phyloP scores from a whole-genome alignment of 495 filamentous ascomycete genomes.

The Penicillium paxilli region DNA sequence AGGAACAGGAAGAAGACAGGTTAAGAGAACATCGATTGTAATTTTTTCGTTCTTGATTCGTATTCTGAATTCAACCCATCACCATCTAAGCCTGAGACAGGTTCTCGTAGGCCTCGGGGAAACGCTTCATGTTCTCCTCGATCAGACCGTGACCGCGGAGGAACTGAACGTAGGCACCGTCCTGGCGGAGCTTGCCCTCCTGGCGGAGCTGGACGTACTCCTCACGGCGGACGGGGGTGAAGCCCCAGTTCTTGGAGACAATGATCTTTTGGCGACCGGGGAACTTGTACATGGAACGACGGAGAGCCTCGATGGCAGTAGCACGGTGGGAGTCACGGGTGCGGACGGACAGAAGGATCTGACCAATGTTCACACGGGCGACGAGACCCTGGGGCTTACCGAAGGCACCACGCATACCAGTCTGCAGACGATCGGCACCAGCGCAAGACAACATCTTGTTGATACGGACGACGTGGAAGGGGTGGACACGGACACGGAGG shows the following conservation, averaged over 20 bases:
- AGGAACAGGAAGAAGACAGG: slow-evolving; percentile 15
- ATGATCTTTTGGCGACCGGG: slow-evolving; percentile 99
- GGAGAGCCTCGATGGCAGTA: slow-evolving; percentile 94
- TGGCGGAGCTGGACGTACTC: slow-evolving; percentile 93
- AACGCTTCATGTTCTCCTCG: slow-evolving; percentile 82
- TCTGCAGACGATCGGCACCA: slow-evolving; percentile 99
- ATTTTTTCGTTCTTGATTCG: slow-evolving; percentile 31
- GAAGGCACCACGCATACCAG: slow-evolving; percentile 99
- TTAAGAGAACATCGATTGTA: slow-evolving; percentile 29
- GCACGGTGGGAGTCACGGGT: slow-evolving; percentile 91
- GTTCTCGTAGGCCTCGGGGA: slow-evolving; percentile 84
- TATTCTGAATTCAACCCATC: slow-evolving; percentile 28
- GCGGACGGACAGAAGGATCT: slow-evolving; percentile 94
- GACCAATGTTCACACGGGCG: slow-evolving; percentile 98
- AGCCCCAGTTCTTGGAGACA: slow-evolving; percentile 99
- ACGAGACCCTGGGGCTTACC: slow-evolving; percentile 98
- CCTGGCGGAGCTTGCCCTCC: slow-evolving; percentile 84
- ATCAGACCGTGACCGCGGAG: slow-evolving; percentile 85
- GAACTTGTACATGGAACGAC: slow-evolving; percentile 99
- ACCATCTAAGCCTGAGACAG: slow-evolving; percentile 46
- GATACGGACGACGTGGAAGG: slow-evolving; percentile 99
- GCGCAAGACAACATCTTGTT: slow-evolving; percentile 99
- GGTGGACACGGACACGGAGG: slow-evolving; percentile 95
- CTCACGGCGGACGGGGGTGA: slow-evolving; percentile 95
- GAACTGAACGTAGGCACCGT: slow-evolving; percentile 99